A percentile compares a stretch with the other conserved stretches of the same genome.
Evolutionary conservation across 345 rosid species (phyloP).

Genomic region (Eucalyptus pauciflora): DNA sequence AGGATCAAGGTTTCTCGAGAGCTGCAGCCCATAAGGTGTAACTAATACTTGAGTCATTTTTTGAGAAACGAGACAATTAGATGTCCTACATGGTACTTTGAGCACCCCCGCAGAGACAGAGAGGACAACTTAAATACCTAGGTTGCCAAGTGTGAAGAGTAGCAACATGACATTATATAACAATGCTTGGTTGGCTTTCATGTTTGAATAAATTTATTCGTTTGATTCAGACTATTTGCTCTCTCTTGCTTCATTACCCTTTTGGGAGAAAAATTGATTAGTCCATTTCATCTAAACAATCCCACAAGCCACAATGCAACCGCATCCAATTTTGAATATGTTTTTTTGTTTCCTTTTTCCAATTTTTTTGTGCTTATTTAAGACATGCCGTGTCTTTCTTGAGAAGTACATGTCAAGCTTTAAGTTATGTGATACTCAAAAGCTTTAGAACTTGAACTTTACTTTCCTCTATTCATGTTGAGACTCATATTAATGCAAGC

Average conservation of each 20-base stretch:
- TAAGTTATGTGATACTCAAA: not conserved
- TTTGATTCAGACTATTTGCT: not conserved
- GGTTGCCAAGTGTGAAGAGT: not conserved
- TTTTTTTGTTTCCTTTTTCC: not conserved
- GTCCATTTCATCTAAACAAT: not conserved
- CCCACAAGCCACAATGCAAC: not conserved
- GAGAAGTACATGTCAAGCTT: accelerated
- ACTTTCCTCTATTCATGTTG: not conserved
- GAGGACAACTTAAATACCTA: not conserved
- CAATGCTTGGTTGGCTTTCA: not conserved
- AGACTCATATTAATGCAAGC: not conserved
- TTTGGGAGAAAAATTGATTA: not conserved
- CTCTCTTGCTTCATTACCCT: not conserved
- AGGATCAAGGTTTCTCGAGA: not conserved
- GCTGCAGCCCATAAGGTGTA: not conserved
- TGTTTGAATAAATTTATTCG: not conserved
- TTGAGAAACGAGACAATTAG: not conserved
- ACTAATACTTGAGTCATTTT: not conserved
- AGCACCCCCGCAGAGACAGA: not conserved
- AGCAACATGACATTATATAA: not conserved
- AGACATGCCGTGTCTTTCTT: not conserved
- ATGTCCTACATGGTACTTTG: not conserved
- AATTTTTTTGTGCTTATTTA: not conserved
- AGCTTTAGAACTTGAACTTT: not conserved
- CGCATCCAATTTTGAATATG: not conserved